Conservation (phyloP, 1,139 yeast species). For the Yamadazyma taylorii region DNA sequence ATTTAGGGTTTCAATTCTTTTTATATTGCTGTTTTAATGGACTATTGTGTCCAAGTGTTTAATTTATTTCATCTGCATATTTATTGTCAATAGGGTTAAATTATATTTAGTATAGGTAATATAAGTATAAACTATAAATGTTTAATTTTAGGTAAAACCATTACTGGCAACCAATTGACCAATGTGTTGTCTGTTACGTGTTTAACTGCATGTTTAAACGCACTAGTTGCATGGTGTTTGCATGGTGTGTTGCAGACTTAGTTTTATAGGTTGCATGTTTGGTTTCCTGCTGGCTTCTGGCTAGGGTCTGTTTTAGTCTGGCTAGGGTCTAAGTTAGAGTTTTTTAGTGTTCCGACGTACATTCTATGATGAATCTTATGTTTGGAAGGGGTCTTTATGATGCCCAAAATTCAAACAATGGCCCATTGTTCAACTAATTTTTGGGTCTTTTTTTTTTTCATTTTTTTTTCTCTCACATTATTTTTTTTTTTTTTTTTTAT, state of each 20-base stretch:
- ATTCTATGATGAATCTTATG: no score
- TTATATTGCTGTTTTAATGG: slow-evolving; percentile 1
- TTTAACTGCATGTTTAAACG: neutral
- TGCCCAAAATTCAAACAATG: no score
- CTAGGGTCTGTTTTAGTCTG: no score
- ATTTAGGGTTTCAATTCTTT: slow-evolving; percentile 1
- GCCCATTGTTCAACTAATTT: neutral
- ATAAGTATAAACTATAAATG: neutral
- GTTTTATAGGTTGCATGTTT: no score
- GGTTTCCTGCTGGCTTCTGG: neutral
- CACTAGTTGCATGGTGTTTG: no score
- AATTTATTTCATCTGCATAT: slow-evolving; percentile 1
- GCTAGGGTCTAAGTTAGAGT: no score
- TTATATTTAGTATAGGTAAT: neutral
- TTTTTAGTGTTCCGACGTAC: no score
- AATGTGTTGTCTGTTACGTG: neutral
- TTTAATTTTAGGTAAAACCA: no score
- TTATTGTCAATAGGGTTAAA: neutral
- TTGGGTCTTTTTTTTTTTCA: neutral
- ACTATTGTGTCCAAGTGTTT: neutral
- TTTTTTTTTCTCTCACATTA: neutral
- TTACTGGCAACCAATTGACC: no score
- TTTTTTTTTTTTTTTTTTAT: neutral
- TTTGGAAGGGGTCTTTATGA: no score
- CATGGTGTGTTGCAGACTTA: no score